Evolutionary conservation across 1,139 yeast species (phyloP).

Genomic region (Taphrina deformans): DNA sequence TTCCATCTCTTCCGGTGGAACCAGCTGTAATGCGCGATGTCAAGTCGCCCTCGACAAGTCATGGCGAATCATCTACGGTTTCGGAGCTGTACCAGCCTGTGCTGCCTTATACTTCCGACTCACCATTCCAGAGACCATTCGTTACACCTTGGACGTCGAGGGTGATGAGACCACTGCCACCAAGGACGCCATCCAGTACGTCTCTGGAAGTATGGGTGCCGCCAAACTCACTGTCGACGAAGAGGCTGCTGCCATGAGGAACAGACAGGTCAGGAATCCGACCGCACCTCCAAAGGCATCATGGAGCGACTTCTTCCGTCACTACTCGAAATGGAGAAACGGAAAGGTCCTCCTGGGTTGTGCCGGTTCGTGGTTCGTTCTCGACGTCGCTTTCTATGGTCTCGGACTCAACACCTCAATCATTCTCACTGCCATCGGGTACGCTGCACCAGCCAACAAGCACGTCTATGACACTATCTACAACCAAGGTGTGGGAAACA

Average conservation of each 20-base stretch:
- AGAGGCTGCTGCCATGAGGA: constrained; percentile 55
- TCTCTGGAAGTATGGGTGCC: constrained; percentile 45
- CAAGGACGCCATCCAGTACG: constrained; percentile 52
- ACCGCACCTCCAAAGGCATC: constrained; percentile 54
- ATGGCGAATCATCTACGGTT: constrained; percentile 89
- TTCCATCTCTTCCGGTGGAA: constrained; percentile 52
- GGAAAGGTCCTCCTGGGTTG: constrained; percentile 86
- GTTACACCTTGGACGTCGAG: constrained; percentile 75
- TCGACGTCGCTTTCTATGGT: constrained; percentile 95
- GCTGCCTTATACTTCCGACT: constrained; percentile 83
- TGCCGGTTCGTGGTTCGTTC: constrained; percentile 93
- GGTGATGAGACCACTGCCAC: constrained; percentile 53
- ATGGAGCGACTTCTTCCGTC: constrained; percentile 49
- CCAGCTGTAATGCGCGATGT: constrained; percentile 66
- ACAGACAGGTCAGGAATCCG: constrained; percentile 57
- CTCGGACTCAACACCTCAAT: constrained; percentile 75
- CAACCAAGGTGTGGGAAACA: constrained; percentile 57
- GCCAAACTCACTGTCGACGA: constrained; percentile 44
- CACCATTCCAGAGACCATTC: constrained; percentile 91
- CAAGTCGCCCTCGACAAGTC: constrained; percentile 78
- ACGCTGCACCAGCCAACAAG: constrained; percentile 60
- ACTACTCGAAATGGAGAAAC: constrained; percentile 86
- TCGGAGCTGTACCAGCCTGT: constrained; percentile 85
- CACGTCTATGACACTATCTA: constrained; percentile 64
- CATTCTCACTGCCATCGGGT: constrained; percentile 81